Percentiles rank a stretch among this genome's conserved stretches.
Conservation (phyloP, 140 eudicot species). For the Senecio squalidus region DNA sequence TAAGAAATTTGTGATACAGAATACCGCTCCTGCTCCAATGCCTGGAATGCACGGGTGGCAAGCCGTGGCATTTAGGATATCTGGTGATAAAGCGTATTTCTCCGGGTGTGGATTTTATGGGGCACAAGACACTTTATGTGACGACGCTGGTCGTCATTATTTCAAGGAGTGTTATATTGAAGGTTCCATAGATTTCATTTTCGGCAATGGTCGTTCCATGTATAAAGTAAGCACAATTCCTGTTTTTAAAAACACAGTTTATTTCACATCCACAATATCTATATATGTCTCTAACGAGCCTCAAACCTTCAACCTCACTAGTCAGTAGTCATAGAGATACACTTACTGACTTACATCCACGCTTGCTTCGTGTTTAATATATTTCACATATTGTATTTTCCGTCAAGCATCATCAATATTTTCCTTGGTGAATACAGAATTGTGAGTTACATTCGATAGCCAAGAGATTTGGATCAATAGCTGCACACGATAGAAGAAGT, state of each 20-base stretch:
- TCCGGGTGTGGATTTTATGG: constrained; percentile 91
- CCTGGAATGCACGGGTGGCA: constrained; percentile 98
- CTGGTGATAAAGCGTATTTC: constrained; percentile 91
- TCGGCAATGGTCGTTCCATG: constrained; percentile 98
- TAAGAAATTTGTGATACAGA: constrained; percentile 31
- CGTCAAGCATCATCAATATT: not conserved
- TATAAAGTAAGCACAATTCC: constrained; percentile 79
- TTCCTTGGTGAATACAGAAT: constrained; percentile 37
- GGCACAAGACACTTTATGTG: constrained; percentile 90
- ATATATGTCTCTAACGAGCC: too few relatives aligned
- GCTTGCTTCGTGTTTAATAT: too few relatives aligned
- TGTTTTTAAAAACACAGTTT: not conserved
- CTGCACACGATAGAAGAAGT: constrained; percentile 73
- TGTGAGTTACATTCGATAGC: constrained; percentile 94
- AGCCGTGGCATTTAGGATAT: constrained; percentile 86
- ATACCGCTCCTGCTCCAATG: constrained; percentile 93
- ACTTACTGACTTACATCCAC: too few relatives aligned
- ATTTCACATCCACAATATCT: too few relatives aligned
- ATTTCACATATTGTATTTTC: not conserved
- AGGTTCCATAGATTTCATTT: constrained; percentile 92
- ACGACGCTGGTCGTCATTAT: constrained; percentile 91
- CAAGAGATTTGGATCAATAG: constrained; percentile 82
- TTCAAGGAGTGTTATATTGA: constrained; percentile 94
- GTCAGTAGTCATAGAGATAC: not conserved
- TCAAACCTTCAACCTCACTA: too few relatives aligned